Evolutionary conservation across 805 yeast genomes (phyloP).

Genomic region (Nakazawaea peltata): DNA sequence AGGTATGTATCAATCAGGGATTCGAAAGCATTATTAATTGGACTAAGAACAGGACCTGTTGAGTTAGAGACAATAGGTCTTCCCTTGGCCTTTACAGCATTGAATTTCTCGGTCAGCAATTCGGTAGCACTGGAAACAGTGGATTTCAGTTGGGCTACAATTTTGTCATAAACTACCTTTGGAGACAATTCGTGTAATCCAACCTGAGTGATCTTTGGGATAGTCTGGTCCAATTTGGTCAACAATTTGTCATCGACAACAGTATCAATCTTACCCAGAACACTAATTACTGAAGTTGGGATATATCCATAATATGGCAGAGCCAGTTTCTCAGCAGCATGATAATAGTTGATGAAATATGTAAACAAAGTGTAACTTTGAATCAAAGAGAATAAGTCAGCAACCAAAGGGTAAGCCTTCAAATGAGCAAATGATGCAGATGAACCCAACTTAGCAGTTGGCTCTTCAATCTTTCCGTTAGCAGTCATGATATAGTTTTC

Average conservation of each 20-base stretch:
- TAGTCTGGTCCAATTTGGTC: conserved; percentile 18
- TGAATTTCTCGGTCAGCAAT: conserved; percentile 2
- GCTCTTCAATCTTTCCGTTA: no score
- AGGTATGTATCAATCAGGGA: conserved; percentile 17
- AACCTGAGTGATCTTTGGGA: conserved; percentile 20
- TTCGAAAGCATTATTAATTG: conserved; percentile 23
- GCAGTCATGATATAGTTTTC: no score
- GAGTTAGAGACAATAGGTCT: conserved; percentile 12
- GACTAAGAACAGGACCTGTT: conserved; percentile 20
- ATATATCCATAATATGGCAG: conserved; percentile 13
- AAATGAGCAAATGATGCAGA: conserved; percentile 16
- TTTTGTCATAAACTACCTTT: background rate
- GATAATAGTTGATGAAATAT: conserved; percentile 14
- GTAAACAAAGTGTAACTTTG: conserved; percentile 13
- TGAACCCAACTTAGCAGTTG: no score
- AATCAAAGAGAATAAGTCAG: conserved; percentile 15
- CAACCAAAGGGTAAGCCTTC: conserved; percentile 22
- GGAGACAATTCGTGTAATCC: conserved; percentile 10
- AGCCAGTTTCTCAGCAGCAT: conserved; percentile 9
- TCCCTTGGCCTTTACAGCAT: conserved; percentile 6
- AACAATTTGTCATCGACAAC: conserved; percentile 15
- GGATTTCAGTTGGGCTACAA: background rate
- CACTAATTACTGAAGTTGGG: conserved; percentile 13
- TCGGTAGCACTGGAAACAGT: background rate
- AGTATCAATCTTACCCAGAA: conserved; percentile 17